A percentile compares a stretch with the other conserved stretches of the same genome.
phyloP scores from a whole-genome alignment of 2,329 filamentous ascomycete species.

The Arthrobotrys sinensis region DNA sequence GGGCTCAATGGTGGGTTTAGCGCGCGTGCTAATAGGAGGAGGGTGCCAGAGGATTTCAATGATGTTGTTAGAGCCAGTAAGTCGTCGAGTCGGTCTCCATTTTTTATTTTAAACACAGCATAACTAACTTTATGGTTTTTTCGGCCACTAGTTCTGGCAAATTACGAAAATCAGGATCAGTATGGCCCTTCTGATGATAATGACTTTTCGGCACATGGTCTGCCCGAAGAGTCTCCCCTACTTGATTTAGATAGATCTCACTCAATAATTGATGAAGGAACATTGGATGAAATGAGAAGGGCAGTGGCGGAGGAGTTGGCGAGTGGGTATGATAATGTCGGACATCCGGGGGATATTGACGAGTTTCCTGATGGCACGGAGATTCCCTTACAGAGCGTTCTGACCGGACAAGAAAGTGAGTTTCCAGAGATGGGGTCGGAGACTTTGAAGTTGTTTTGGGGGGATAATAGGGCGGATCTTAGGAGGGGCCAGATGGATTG shows the following conservation, averaged over 20 bases:
- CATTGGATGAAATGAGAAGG: neutral
- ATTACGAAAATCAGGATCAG: too few species aligned
- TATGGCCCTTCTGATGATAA: too few species aligned
- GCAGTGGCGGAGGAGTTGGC: slow-evolving; percentile 15
- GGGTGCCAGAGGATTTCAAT: neutral
- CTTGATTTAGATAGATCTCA: slow-evolving; percentile 6
- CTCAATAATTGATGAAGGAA: slow-evolving; percentile 34
- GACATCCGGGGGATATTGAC: slow-evolving; percentile 1
- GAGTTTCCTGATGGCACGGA: slow-evolving; percentile 19
- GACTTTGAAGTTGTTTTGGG: slow-evolving; percentile 30
- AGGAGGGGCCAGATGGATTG: neutral
- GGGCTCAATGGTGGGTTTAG: neutral
- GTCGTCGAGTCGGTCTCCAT: neutral
- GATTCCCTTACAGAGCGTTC: slow-evolving; percentile 15
- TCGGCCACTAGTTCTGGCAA: too few species aligned
- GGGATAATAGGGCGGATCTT: neutral
- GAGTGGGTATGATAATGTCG: slow-evolving; percentile 5
- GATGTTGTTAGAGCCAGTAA: neutral
- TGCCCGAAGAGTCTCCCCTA: neutral
- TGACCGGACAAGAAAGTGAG: neutral
- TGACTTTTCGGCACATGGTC: neutral
- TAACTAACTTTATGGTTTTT: too few species aligned
- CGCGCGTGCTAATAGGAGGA: neutral
- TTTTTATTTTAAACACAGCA: too few species aligned
- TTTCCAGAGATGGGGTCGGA: slow-evolving; percentile 10